Conservation (phyloP, 2,329 filamentous ascomycete genomes). For the Epicoccum nigrum region DNA sequence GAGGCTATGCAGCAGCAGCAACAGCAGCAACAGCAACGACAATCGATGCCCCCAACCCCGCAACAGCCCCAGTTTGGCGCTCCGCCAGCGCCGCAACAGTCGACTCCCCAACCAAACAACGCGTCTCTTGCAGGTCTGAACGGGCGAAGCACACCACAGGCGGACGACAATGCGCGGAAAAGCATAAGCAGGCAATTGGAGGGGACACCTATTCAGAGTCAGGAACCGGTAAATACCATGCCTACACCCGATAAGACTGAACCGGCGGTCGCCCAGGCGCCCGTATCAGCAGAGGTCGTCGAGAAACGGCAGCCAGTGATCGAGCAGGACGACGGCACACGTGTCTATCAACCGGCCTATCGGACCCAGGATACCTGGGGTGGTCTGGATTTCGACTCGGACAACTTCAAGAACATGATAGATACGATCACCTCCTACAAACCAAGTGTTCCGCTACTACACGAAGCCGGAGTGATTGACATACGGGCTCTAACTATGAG, state of each 20-base stretch:
- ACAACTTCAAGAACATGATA: conserved; percentile 74
- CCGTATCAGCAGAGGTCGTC: conserved; percentile 22
- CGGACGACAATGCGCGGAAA: conserved; percentile 43
- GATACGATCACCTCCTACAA: conserved; percentile 70
- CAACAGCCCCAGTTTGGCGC: conserved; percentile 41
- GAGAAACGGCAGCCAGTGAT: conserved; percentile 36
- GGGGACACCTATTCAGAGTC: conserved; percentile 42
- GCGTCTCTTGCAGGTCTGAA: conserved; percentile 55
- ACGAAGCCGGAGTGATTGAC: conserved; percentile 86
- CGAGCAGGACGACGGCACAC: conserved; percentile 36
- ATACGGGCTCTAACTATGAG: conserved; percentile 88
- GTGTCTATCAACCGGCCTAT: conserved; percentile 39
- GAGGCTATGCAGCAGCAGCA: conserved; percentile 47
- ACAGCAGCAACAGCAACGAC: conserved; percentile 34
- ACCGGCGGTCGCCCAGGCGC: conserved; percentile 23
- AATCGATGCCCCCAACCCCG: conserved; percentile 49
- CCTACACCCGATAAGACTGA: conserved; percentile 41
- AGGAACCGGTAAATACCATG: conserved; percentile 34
- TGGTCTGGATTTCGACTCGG: conserved; percentile 49
- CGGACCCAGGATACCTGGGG: conserved; percentile 38
- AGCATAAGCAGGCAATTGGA: conserved; percentile 47
- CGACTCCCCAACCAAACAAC: conserved; percentile 55
- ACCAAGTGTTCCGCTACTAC: conserved; percentile 74
- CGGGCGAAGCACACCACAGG: conserved; percentile 55
- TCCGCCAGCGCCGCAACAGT: conserved; percentile 37